These are phyloP conservation scores for Metschnikowia colocasiae DNA, from an alignment of 805 yeast genomes.

Conservation along the genomic window DNA sequence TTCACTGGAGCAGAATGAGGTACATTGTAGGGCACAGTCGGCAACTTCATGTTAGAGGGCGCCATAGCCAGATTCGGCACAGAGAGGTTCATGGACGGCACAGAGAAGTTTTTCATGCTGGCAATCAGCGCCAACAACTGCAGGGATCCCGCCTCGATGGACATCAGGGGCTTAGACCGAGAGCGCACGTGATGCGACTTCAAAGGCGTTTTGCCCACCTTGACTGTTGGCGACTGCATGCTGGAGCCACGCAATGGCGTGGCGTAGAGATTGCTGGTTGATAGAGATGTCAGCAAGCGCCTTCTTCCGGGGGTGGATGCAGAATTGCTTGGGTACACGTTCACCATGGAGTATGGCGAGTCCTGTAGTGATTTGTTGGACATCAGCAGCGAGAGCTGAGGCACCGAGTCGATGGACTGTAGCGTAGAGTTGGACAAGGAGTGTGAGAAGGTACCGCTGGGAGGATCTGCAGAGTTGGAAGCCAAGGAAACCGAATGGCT, in stretches of 20 bases:
- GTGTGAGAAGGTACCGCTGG: conserved; percentile 16
- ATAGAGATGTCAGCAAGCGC: conserved; percentile 33
- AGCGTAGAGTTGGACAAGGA: conserved; percentile 19
- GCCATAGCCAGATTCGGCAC: conserved; percentile 1
- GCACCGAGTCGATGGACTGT: conserved; percentile 34
- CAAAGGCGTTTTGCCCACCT: conserved; percentile 37
- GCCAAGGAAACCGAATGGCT: conserved; percentile 11
- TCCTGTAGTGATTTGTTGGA: conserved; percentile 35
- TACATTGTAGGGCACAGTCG: background rate
- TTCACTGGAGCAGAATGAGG: background rate
- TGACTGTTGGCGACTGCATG: conserved; percentile 17
- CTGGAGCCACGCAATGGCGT: conserved; percentile 32
- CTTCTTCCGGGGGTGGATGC: conserved; percentile 37
- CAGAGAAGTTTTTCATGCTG: conserved; percentile 12
- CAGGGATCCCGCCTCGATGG: conserved; percentile 14
- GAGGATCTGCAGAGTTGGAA: conserved; percentile 17
- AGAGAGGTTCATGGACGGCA: background rate
- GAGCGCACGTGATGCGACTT: conserved; percentile 13
- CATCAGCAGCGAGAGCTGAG: conserved; percentile 33
- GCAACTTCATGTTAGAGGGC: background rate
- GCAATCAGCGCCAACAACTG: conserved; percentile 19
- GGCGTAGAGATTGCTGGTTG: conserved; percentile 24
- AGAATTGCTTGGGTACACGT: conserved; percentile 4
- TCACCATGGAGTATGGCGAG: conserved; percentile 25
- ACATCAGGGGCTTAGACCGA: conserved; percentile 16